phyloP scores from a whole-genome alignment of 495 filamentous ascomycete genomes.

The Pyrenula massariospora region DNA sequence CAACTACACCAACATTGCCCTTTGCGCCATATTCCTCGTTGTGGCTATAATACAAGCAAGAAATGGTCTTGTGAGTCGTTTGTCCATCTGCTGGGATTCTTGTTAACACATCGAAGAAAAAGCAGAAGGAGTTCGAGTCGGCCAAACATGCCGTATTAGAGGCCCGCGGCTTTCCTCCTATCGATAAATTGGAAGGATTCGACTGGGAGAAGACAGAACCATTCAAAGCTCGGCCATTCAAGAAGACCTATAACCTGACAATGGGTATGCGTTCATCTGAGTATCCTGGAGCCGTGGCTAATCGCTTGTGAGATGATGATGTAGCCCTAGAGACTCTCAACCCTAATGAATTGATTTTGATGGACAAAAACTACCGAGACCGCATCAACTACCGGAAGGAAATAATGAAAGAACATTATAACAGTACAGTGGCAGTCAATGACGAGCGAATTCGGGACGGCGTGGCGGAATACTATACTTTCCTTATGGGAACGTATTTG shows the following conservation, averaged over 20 bases:
- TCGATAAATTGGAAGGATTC: constrained; percentile 46
- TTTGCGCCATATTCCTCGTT: neutral
- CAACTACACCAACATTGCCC: neutral
- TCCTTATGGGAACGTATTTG: constrained; percentile 50
- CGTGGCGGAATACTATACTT: constrained; percentile 54
- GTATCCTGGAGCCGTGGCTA: constrained; percentile 5
- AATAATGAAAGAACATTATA: constrained; percentile 34
- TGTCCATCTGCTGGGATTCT: neutral
- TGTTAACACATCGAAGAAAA: neutral
- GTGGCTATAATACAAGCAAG: neutral
- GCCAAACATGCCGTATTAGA: constrained; percentile 1
- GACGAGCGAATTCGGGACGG: constrained; percentile 28
- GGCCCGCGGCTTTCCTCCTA: constrained; percentile 15
- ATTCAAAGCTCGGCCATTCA: constrained; percentile 53
- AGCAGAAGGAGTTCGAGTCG: neutral
- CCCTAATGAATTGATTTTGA: constrained; percentile 49
- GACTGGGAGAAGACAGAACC: constrained; percentile 49
- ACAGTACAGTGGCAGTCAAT: constrained; percentile 30
- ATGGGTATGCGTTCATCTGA: constrained; percentile 42
- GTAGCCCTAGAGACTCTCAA: constrained; percentile 36
- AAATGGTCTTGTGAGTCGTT: neutral
- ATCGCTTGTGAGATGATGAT: constrained; percentile 8
- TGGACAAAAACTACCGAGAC: constrained; percentile 53
- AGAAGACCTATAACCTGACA: constrained; percentile 57
- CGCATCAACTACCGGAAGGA: constrained; percentile 42